Conservation (phyloP, 139 green algal genomes). For the Tetraselmis chui region DNA sequence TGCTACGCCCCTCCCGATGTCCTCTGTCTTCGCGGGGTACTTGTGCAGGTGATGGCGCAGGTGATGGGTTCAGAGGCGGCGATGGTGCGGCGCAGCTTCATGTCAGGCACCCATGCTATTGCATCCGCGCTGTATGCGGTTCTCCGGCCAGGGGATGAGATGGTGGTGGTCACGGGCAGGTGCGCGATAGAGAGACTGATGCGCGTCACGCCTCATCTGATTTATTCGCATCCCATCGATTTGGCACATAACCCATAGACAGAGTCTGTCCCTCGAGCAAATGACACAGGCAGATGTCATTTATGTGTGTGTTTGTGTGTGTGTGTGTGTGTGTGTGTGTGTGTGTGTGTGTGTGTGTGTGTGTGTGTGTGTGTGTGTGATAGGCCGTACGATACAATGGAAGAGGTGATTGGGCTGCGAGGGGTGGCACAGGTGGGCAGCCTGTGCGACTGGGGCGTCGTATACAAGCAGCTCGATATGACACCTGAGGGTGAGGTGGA, state of each 20-base stretch:
- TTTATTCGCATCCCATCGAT: no score
- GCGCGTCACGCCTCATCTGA: no score
- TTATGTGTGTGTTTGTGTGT: no score
- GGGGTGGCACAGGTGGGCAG: conserved; percentile 62
- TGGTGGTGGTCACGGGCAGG: conserved; percentile 71
- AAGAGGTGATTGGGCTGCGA: conserved; percentile 89
- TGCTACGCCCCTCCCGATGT: no score
- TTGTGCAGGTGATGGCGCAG: conserved; percentile 65
- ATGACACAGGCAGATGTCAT: no score
- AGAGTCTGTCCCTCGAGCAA: no score
- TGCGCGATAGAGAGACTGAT: no score
- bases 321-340: no score
- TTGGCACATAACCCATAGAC: no score
- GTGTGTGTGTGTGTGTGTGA: no score
- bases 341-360: no score
- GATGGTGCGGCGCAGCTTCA: conserved; percentile 76
- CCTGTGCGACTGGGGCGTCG: conserved; percentile 79
- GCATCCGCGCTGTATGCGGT: conserved; percentile 70
- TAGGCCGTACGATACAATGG: conserved; percentile 93
- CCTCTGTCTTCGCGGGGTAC: no score
- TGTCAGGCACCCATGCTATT: conserved; percentile 92
- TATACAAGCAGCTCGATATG: conserved; percentile 70
- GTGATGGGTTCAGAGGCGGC: conserved; percentile 85
- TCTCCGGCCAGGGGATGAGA: conserved; percentile 82
- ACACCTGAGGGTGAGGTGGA: conserved; percentile 51